A percentile compares a stretch with the other conserved stretches of the same genome.
These are phyloP conservation scores for Myriangium duriaei DNA, from an alignment of 2,329 filamentous ascomycete species.

Conservation along the genomic window DNA sequence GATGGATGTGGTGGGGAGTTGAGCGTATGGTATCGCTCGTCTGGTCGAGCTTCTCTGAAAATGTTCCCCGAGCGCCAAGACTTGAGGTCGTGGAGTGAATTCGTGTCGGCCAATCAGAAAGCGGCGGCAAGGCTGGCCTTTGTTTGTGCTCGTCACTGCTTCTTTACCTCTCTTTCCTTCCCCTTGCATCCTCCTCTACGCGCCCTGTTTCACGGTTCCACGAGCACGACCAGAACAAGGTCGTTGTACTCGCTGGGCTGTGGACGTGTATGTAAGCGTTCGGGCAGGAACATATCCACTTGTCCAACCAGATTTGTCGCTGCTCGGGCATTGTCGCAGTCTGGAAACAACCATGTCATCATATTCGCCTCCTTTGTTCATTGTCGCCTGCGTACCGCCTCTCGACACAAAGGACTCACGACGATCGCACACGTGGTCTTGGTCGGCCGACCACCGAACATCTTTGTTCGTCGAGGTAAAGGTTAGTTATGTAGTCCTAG, in stretches of 20 bases:
- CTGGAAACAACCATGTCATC: background rate
- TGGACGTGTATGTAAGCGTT: background rate
- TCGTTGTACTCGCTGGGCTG: background rate
- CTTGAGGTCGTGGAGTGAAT: conserved; percentile 4
- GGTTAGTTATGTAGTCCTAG: background rate
- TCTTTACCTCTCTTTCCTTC: background rate
- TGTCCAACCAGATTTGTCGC: background rate
- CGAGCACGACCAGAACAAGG: background rate
- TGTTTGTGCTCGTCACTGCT: background rate
- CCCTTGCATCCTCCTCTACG: conserved; percentile 7
- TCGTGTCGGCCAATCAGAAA: conserved; percentile 7
- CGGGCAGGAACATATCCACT: background rate
- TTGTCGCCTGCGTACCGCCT: too few species aligned
- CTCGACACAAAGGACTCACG: too few species aligned
- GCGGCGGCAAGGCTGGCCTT: too few species aligned
- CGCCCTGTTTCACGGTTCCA: conserved; percentile 8
- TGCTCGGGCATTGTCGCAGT: background rate
- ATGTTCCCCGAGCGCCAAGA: conserved; percentile 8
- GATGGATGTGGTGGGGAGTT: conserved; percentile 5
- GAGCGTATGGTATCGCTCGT: background rate
- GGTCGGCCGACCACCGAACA: too few species aligned
- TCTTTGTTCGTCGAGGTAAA: background rate
- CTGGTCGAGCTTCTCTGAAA: conserved; percentile 4
- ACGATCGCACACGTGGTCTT: too few species aligned
- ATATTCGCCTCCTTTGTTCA: background rate